Evolutionary conservation across 306 rosid species (phyloP), one percentile per base, ranked within the genome.

Genomic region (Hippophae gyantsensis): DNA sequence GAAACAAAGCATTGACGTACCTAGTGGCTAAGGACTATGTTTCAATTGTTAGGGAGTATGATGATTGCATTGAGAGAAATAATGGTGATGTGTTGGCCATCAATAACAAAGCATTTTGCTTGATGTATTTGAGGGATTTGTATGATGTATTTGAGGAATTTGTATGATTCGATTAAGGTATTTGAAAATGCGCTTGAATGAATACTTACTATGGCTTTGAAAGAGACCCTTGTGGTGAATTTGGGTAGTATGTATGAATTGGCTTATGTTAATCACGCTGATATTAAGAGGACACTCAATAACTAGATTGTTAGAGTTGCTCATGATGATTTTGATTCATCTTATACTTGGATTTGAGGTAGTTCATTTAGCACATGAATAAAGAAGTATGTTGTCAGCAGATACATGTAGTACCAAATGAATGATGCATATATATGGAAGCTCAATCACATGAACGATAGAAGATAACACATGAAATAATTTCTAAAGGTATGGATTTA

Each of bases 301-400:
- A 90, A 67, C 79, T 90, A 95, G 98, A 87, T 90, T 64, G 82
- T 87, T 43, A 84, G 96, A 55, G 95, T 90, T 71, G 98, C 96
- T 13, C 98, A 95, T 6, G 98, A 87, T 72, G 98, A 90, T 52
- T 90, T 90, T 26, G 96, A 90, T 79, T 72, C 94, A 7, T 43
- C 96, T 0, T 81, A 87, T 64, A 90, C 89, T 18, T 82, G 96
- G 38, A 78, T 77, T n/a, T 90, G 82, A 82, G 90, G 85, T 89
- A 64, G 66, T 74, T 58, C 9, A 9, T 32, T 64, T 32, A 9
- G 5, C 18, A 18, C 18, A 18, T 18, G 18, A 18, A 18, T 0
- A 18, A 18, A 18, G 18, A 18, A 18, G 18, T 18, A 18, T 18
- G 18, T 18, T 18, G 18, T 18, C 0, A 18, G 18, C 0, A 18